phyloP scores from a whole-genome alignment of 768 basidiomycete genomes.

The Crepidotus variabilis region DNA sequence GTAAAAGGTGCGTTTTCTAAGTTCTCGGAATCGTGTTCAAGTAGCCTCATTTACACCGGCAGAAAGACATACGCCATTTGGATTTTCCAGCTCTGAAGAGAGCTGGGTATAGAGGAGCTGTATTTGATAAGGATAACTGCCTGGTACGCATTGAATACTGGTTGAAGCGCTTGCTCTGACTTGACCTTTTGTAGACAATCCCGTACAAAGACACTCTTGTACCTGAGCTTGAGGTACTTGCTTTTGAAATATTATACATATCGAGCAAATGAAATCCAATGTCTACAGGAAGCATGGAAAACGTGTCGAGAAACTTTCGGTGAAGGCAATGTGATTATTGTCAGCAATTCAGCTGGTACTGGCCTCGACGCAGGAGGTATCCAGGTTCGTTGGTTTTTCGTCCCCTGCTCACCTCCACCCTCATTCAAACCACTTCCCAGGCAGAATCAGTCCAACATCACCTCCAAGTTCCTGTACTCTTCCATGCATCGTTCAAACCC shows the following conservation, averaged over 20 bases:
- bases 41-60: constrained; percentile 16
- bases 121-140: constrained; percentile 99
- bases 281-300: constrained; percentile 67
- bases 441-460: constrained; percentile 81
- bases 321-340: constrained; percentile 76
- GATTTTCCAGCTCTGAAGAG: constrained; percentile 69
- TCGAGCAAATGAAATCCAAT: not conserved
- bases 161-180: not conserved
- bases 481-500: constrained; percentile 77
- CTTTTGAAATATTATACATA: not conserved
- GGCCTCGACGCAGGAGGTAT: constrained; percentile 71
- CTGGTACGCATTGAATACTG: constrained; percentile 46
- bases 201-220: constrained; percentile 76
- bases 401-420: too few relatives aligned
- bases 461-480: constrained; percentile 78
- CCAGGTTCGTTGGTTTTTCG: constrained; percentile 48
- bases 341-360: constrained; percentile 93
- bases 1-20: constrained; percentile 54
- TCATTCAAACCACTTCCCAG: too few relatives aligned
- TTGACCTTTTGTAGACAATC: constrained; percentile 60
- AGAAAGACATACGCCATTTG: constrained; percentile 83
- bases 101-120: constrained; percentile 82
- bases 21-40: not conserved
- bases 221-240: constrained; percentile 70
- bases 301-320: constrained; percentile 73